Conservation (phyloP, 495 filamentous ascomycete species). For the Lindgomyces ingoldianus region DNA sequence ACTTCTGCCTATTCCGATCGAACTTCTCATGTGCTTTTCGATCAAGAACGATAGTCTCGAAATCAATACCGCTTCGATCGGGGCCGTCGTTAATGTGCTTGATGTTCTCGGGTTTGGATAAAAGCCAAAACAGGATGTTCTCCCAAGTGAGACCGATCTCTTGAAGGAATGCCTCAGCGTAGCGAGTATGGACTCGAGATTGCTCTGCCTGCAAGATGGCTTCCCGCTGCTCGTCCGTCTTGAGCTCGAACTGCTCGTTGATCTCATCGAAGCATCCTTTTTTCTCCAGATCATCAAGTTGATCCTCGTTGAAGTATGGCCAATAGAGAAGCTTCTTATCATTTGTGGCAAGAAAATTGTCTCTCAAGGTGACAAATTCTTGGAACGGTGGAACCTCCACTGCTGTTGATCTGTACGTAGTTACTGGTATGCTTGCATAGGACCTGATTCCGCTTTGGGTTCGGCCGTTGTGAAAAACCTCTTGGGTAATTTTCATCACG, state of each 20-base stretch:
- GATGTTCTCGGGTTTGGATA: slow-evolving; percentile 9
- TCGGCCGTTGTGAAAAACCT: too few relatives aligned
- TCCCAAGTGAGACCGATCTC: slow-evolving; percentile 38
- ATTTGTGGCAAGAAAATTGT: slow-evolving; percentile 40
- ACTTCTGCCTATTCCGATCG: slow-evolving; percentile 38
- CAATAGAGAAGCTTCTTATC: slow-evolving; percentile 32
- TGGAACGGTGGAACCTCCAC: slow-evolving; percentile 18
- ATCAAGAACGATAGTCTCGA: neutral
- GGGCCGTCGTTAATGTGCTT: neutral
- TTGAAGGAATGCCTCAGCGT: slow-evolving; percentile 33
- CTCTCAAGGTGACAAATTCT: slow-evolving; percentile 16
- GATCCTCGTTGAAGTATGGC: slow-evolving; percentile 43
- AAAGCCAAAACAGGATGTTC: slow-evolving; percentile 37
- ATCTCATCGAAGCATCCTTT: slow-evolving; percentile 2
- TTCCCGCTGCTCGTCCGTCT: neutral
- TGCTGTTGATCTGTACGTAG: slow-evolving; percentile 8
- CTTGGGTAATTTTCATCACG: too few relatives aligned
- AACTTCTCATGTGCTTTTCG: slow-evolving; percentile 30
- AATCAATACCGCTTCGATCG: neutral
- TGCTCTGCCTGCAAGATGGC: slow-evolving; percentile 5
- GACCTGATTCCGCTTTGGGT: neutral
- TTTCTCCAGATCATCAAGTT: neutral
- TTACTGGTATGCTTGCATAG: slow-evolving; percentile 7
- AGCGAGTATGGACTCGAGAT: slow-evolving; percentile 27
- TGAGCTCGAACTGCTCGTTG: neutral